Percentiles rank a stretch among this genome's conserved stretches.
These are phyloP conservation scores for Calonectria crousiana DNA, from an alignment of 2,329 filamentous ascomycete genomes.

Conservation along the genomic window DNA sequence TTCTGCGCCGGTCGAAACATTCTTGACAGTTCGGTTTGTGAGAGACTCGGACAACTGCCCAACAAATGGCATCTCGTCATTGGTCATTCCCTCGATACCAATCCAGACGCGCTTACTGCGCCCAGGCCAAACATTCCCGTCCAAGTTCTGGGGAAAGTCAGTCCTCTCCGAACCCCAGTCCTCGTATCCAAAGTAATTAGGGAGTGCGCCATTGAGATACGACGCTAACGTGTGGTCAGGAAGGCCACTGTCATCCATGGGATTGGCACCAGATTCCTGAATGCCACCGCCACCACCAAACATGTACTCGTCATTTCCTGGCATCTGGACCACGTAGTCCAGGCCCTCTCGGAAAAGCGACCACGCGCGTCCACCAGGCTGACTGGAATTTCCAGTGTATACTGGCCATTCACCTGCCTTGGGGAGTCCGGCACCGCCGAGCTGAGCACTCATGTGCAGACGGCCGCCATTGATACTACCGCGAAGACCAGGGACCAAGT, in stretches of 20 bases:
- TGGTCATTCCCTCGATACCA: not conserved
- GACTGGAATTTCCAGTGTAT: conserved; percentile 5
- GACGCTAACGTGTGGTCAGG: conserved; percentile 8
- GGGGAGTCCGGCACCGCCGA: conserved; percentile 4
- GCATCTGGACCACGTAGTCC: conserved; percentile 13
- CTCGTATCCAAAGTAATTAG: conserved; percentile 16
- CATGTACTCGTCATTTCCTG: conserved; percentile 14
- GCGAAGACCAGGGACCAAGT: not conserved
- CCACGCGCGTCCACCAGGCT: conserved; percentile 13
- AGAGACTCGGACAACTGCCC: not conserved
- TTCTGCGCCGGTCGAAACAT: not conserved
- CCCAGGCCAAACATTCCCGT: not conserved
- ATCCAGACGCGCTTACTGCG: conserved; percentile 14
- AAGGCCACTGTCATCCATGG: not conserved
- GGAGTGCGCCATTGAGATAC: conserved; percentile 14
- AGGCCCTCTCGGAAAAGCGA: conserved; percentile 11
- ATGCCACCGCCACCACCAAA: conserved; percentile 6
- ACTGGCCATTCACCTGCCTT: conserved; percentile 10
- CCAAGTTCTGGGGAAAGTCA: not conserved
- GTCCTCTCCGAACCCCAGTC: conserved; percentile 6
- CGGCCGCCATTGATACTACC: not conserved
- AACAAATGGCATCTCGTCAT: conserved; percentile 9
- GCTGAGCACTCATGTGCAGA: conserved; percentile 18
- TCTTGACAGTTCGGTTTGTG: not conserved
- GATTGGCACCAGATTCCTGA: not conserved